Evolutionary conservation across 148 eudicot species (phyloP).

Genomic region (Cornus suecica): DNA sequence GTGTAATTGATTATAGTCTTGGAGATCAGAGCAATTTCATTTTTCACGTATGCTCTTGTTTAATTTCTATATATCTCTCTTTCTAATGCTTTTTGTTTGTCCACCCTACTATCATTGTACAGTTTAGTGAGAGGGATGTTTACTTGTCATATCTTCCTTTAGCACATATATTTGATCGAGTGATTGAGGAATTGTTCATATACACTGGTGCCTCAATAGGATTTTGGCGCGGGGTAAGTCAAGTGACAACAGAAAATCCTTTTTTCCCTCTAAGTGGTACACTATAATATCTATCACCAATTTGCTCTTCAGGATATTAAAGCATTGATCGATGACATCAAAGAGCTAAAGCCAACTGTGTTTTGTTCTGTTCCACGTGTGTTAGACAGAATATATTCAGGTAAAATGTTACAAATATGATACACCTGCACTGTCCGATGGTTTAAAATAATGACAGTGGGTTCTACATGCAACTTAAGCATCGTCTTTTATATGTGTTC

Average conservation of each 20-base stretch:
- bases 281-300: not conserved
- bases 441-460: slow-evolving; percentile 3
- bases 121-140: slow-evolving; percentile 65
- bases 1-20: not conserved
- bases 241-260: not conserved
- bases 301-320: slow-evolving; percentile 67
- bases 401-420: slow-evolving; percentile 24
- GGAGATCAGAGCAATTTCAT: not conserved
- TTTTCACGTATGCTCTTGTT: not conserved
- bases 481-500: not conserved
- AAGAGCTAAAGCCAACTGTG: slow-evolving; percentile 72
- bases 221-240: slow-evolving; percentile 93
- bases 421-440: not conserved
- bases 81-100: slow-evolving; percentile 5
- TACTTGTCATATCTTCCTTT: slow-evolving; percentile 90
- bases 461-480: not conserved
- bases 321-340: slow-evolving; percentile 70
- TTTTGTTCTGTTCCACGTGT: slow-evolving; percentile 97
- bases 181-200: slow-evolving; percentile 78
- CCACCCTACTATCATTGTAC: slow-evolving; percentile 12
- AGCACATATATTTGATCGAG: slow-evolving; percentile 96
- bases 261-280: slow-evolving; percentile 1
- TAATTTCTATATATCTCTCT: not conserved
- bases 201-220: slow-evolving; percentile 86
- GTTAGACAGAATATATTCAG: slow-evolving; percentile 84